These are phyloP conservation scores for Mycena pura DNA, from an alignment of 768 basidiomycete genomes.

Conservation along the genomic window DNA sequence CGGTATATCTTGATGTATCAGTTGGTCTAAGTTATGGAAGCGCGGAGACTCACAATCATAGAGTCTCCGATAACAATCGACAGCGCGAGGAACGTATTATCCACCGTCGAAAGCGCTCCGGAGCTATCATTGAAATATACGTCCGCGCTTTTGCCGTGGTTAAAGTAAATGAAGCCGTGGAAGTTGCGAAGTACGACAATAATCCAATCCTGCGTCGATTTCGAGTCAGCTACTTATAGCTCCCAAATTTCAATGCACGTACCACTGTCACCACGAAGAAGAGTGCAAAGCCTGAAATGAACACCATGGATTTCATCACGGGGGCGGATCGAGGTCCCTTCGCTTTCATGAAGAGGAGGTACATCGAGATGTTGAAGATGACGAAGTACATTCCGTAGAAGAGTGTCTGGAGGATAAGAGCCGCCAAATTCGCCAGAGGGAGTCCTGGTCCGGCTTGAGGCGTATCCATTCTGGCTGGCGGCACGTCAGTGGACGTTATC, in stretches of 20 bases:
- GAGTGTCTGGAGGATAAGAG: too few species aligned
- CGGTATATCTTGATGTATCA: not conserved
- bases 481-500: too few species aligned
- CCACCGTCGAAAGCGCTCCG: not conserved
- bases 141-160: not conserved
- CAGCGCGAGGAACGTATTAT: not conserved
- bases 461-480: too few species aligned
- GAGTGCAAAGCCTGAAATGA: too few species aligned
- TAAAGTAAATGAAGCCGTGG: constrained; percentile 5
- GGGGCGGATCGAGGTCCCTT: too few species aligned
- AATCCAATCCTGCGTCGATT: constrained; percentile 1
- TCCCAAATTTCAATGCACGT: not conserved
- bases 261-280: constrained; percentile 2
- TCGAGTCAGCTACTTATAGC: not conserved
- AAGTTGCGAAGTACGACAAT: not conserved
- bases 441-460: too few species aligned
- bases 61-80: not conserved
- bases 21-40: not conserved
- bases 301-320: too few species aligned
- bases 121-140: not conserved
- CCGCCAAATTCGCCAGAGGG: too few species aligned
- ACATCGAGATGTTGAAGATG: too few species aligned
- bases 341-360: too few species aligned
- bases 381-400: too few species aligned
- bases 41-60: not conserved